Base-by-base conservation (phyloP, 768 basidiomycete species). In the Boletus reticulatus region DNA sequence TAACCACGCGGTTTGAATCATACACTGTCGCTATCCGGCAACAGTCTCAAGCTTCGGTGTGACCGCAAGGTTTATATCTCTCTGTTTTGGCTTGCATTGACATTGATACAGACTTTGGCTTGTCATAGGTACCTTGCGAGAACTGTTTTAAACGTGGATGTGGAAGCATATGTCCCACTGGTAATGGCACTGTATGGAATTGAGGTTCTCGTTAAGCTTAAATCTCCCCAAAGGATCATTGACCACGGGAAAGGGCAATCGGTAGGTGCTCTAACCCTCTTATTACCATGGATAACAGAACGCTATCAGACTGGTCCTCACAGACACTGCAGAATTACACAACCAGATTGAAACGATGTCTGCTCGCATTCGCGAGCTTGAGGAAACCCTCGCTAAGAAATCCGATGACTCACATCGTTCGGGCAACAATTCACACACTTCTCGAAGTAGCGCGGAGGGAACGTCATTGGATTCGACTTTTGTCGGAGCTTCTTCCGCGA, bases 71-170 rank as follows among this genome's bases (percentile, higher is more conserved):
- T 83, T 22, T 13, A n/a, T 13, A n/a, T 46, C 51, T 27, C 17
- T 48, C 56, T 42, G 1, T n/a, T 11, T 16, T 16, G 7, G 1
- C 14, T 29, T 22, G 22, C 16, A 27, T 29, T 9, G 3, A 34
- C 29, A 16, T 42, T 67, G 56, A 74, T 63, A 43, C 22, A 27
- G 49, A 52, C 48, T 52, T 37, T 31, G 5, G 17, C 16, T 36
- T 13, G 38, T 46, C 45, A 24, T 61, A 90, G 87, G 78, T 89
- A 34, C 89, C 89, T 12, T 92, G 89, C 72, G 85, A 86, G 70
- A 89, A 84, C 67, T 92, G 89, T 65, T 80, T 81, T 22, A 85
- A 85, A 54, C 77, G 88, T 63, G 89, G 89, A 34, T 91, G 88
- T 63, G 83, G 82, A 22, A 75, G 82, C 17, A 86, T 91, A 53